Percentiles rank a stretch among this genome's conserved stretches.
phyloP scores from a whole-genome alignment of 805 yeast species.

The Suhomyces faveliae region DNA sequence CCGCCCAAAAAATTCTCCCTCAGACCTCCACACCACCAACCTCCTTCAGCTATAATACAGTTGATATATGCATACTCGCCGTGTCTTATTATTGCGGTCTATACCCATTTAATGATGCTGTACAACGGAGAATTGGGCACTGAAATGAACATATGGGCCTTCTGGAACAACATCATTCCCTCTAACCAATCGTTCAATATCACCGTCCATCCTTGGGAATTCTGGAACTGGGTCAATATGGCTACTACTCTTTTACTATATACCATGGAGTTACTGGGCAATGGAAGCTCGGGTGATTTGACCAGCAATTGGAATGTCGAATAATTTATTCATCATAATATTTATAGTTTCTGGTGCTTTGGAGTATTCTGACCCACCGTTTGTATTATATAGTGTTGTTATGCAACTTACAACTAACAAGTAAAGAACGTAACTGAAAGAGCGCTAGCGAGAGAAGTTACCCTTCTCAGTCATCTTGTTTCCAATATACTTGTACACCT shows the following conservation, averaged over 20 bases:
- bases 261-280: slow-evolving; percentile 66
- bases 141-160: slow-evolving; percentile 60
- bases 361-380: not conserved
- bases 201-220: slow-evolving; percentile 76
- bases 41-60: slow-evolving; percentile 43
- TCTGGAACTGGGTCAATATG: slow-evolving; percentile 97
- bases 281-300: slow-evolving; percentile 29
- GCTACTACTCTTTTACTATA: slow-evolving; percentile 76
- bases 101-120: slow-evolving; percentile 90
- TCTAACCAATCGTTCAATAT: slow-evolving; percentile 18
- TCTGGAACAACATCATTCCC: slow-evolving; percentile 35
- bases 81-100: slow-evolving; percentile 89
- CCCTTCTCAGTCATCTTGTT: too few relatives aligned
- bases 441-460: too few relatives aligned
- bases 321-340: slow-evolving; percentile 12
- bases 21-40: slow-evolving; percentile 17
- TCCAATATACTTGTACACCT: too few relatives aligned
- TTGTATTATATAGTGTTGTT: not conserved
- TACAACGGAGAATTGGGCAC: slow-evolving; percentile 73
- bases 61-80: slow-evolving; percentile 87
- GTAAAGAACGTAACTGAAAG: too few relatives aligned
- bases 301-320: slow-evolving; percentile 47
- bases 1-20: slow-evolving; percentile 14
- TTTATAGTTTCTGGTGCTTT: not conserved
- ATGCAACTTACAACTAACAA: not conserved